Evolutionary conservation across 2,329 filamentous ascomycete species (phyloP), one percentile per base, ranked within the genome.

Genomic region (Scedosporium apiospermum): DNA sequence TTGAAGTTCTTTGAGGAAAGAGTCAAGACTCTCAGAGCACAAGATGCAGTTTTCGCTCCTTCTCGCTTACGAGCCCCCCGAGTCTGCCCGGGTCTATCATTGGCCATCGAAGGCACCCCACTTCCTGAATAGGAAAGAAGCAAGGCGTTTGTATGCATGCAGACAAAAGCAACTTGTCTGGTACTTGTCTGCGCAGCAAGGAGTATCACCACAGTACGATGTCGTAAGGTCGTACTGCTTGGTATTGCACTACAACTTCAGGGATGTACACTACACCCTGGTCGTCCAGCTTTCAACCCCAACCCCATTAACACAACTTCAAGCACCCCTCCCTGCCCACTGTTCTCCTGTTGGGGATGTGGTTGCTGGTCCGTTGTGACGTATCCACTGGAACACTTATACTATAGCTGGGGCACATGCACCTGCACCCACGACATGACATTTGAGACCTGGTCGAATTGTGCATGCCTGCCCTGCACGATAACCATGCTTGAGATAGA

Each of bases 41-140:
- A 55, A 27, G 23, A 21, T 6, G 23, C 23, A 23, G 7, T 18
- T 18, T 55, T 55, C 51, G 51, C 23, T 27, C 51, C 21, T 55
- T 18, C 51, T 23, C 51, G 21, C 51, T 27, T 55, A 23, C 7
- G 18, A 23, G 23, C 18, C 51, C 51, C 23, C 51, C 51, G 51
- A 23, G 23, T 10, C 10, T 14, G 18, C 12, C 51, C 12, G 18
- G 51, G 4, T 38, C 14, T 61, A 26, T 34, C 26, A 61, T 61
- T 61, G 59, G 46, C 59, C 27, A 12, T 14, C 3, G 30, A 51
- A 18, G 26, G 44, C 42, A 51, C 27, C 23, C 30, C 27, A 30
- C 41, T 51, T 51, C 59, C 44, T 34, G 34, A 61, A 30, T 38
- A 34, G 59, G 59, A 61, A 61, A 51, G 59, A 61, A 51, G 26